Evolutionary conservation across 257 asterid genomes (phyloP), one percentile per base, ranked within the genome.

Genomic region (Solanum bukasovii): DNA sequence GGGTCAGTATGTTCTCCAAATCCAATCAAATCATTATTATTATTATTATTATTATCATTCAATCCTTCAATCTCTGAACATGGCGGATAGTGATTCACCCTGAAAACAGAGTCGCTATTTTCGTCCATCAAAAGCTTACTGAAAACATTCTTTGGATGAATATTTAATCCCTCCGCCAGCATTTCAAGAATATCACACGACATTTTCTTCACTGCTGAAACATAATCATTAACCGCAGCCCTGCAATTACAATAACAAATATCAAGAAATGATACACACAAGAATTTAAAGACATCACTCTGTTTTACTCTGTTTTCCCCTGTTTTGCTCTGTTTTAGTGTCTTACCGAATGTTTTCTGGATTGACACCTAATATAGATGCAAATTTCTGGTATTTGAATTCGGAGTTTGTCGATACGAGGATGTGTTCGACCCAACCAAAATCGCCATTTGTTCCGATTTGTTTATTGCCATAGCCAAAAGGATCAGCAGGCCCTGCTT

Each of bases 1-100:
- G 98, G 98, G 92, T 96, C 98, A 2, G 98, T 96, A 33, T 96
- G 98, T 37, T 91, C 98, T 14, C 98, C 98, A 67, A 96, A 96
- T 9, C 98, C 98, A 63, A 93, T 93, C 84, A 92, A 9, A 87
- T 91, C 87, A 87, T 40, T 14, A 16, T 14, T 31, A 33, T 33
- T 14, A 16, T 14, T 31, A 33, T 33, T 88, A 87, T 46, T 31
- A 16, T 16, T 18, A 33, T 87, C 92, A 74, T 83, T 87, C 40
- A 92, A 35, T 20, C 91, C 93, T 88, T 84, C 81, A 40, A 18
- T 34, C 1, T 93, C 93, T 5, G 93, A 93, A 90, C 92, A 89
- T 18, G 96, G 93, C 8, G 98, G 98, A 86, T 96, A 96, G 78
- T 94, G 95, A 85, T 96, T 93, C 61, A 93, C 37, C 88, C 96